Percentiles rank a stretch among this genome's conserved stretches.
phyloP scores from a whole-genome alignment of 345 rosid species.

The Trapa incisa region DNA sequence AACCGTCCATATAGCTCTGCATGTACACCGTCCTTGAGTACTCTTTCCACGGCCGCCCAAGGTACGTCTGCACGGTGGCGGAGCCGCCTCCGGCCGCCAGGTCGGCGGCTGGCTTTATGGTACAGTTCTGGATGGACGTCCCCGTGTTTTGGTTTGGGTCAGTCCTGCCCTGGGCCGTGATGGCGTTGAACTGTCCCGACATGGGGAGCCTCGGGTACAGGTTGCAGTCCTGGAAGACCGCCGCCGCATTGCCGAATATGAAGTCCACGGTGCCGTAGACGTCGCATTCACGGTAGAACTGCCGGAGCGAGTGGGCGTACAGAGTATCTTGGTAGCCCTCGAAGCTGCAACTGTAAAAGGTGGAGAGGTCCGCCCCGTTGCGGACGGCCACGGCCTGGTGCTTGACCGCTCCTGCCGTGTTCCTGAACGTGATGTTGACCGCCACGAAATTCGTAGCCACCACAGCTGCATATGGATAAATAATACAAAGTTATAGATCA shows the following conservation, averaged over 20 bases:
- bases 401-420: conserved; percentile 77
- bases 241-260: conserved; percentile 89
- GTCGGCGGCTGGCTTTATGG: conserved; percentile 51
- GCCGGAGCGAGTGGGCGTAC: conserved; percentile 63
- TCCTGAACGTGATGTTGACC: conserved; percentile 64
- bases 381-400: conserved; percentile 83
- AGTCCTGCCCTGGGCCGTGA: conserved; percentile 75
- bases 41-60: conserved; percentile 91
- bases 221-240: conserved; percentile 64
- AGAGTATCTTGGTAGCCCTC: conserved; percentile 89
- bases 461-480: conserved; percentile 41
- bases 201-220: conserved; percentile 58
- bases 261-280: conserved; percentile 83
- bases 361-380: conserved; percentile 60
- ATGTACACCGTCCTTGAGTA: conserved; percentile 66
- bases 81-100: conserved; percentile 28
- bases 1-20: conserved; percentile 38
- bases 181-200: conserved; percentile 70
- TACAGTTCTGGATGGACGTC: conserved; percentile 55
- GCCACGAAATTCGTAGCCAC: conserved; percentile 67
- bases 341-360: conserved; percentile 73
- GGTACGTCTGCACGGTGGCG: conserved; percentile 33
- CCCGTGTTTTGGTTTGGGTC: conserved; percentile 85
- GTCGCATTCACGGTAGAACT: conserved; percentile 79
- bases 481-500: too few relatives aligned